Conservation (phyloP, 371 early-diverging fungal genomes). For the Quaeritorhiza haematococci region DNA sequence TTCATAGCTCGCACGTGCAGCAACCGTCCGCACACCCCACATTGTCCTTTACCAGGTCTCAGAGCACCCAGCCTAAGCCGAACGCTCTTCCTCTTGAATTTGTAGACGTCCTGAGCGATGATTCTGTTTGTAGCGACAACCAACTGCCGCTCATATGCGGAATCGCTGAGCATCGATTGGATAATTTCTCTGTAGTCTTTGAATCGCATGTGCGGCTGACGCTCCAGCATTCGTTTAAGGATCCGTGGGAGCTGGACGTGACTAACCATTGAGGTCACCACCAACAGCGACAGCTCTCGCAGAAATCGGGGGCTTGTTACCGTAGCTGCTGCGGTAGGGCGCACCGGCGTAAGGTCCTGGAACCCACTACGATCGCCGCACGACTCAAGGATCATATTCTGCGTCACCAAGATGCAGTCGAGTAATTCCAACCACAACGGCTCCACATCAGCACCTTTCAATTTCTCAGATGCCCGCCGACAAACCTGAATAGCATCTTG, state of each 20-base stretch:
- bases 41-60: conserved; percentile 27
- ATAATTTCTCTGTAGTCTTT: no score
- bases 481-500: no score
- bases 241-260: conserved; percentile 65
- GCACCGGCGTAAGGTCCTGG: not conserved
- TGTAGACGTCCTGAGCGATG: conserved; percentile 20
- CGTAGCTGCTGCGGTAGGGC: not conserved
- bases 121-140: conserved; percentile 64
- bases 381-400: conserved; percentile 11
- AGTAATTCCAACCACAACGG: conserved; percentile 64
- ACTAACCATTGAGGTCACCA: conserved; percentile 37
- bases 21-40: conserved; percentile 24
- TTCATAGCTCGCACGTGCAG: conserved; percentile 27
- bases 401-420: conserved; percentile 33
- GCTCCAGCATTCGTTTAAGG: conserved; percentile 35
- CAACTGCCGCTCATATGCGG: conserved; percentile 69
- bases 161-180: conserved; percentile 69
- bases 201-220: no score
- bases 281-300: conserved; percentile 14
- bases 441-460: conserved; percentile 53
- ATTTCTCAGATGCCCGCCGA: conserved; percentile 50
- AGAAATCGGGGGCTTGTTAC: no score
- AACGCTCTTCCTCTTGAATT: conserved; percentile 2
- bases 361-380: not conserved
- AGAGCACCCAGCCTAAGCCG: conserved; percentile 6